Base-by-base conservation (phyloP, 768 basidiomycete species). In the Trametes gibbosa region DNA sequence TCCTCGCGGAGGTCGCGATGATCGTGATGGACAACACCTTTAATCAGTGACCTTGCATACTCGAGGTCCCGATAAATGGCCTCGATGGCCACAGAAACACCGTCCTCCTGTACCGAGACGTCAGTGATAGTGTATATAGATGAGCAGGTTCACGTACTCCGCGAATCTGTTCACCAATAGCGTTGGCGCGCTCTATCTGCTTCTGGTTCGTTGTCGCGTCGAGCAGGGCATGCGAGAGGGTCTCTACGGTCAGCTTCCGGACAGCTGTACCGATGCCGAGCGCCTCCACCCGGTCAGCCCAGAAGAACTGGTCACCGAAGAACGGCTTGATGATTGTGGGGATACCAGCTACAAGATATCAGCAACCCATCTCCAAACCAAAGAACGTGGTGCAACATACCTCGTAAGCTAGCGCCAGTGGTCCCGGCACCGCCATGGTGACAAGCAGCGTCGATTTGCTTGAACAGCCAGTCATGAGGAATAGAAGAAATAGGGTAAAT, bases 381-480 rank as follows among this genome's bases (percentile, higher is more conserved):
- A 14, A 14, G 40, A n/a, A 34, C 37, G 6, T 41, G 12, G 10
- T 10, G 29, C 29, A 19, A 69, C 81, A 53, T 60, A 94, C 93
- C 94, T 81, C 94, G 79, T 63, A 97, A 76, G 75, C 92, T 95
- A 17, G 96, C 96, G 9, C 95, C 95, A 0, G 94, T 95, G 2
- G 96, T 97, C 21, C 96, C 96, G 4, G 96, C 94, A 54, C 96
- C 96, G 59, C 96, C 96, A 68, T 99, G 96, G 77, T 99, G 96
- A 63, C 95, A 97, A 17, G 93, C 93, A n/a, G 94, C 96, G 69
- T 95, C 91, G 59, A 99, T 93, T 45, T 87, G 83, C 63, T 81
- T 82, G 78, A 99, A 99, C 49, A 99, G 73, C 96, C 96, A 99
- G 70, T 98, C 93, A 63, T 96, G 95, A 35, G 95, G 95, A 54